Base-by-base conservation (phyloP, 495 filamentous ascomycete genomes). In the Neurospora sp. region DNA sequence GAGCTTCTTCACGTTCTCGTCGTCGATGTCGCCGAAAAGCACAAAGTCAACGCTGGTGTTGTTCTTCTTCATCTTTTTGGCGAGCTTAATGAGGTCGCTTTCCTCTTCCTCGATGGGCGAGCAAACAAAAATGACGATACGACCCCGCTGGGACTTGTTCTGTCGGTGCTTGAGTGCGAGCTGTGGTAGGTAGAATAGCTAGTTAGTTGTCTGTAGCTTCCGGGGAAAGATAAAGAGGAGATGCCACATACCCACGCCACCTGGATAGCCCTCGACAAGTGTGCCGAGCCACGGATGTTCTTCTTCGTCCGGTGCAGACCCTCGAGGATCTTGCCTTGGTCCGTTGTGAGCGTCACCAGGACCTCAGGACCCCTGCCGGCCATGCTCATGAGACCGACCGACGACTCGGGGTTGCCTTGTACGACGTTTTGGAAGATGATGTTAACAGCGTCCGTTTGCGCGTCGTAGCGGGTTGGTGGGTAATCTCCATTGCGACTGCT, bases 381-480 rank as follows among this genome's bases (percentile, higher is more conserved):
- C 94, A 98, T 98, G 82, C 93, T 97, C 94, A 99, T 97, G 69
- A 99, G 87, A 73, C 96, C 96, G 71, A 98, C 96, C 31, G 94
- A 95, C 14, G 94, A 97, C 84, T 99, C 96, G 31, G 96, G 92
- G 82, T 99, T 97, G 81, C 89, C 92, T 83, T 93, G 90, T 75
- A 94, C 97, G 83, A 98, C 97, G 78, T 91, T 91, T 75, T 91
- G 92, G 85, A 97, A 98, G 80, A 98, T 91, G 81, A 98, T 91
- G 80, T 92, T 94, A 77, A 97, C 93, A 68, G 95, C 94, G 83
- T 99, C 96, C 77, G 91, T 84, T 85, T 98, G 96, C 73, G 96
- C 94, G 84, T 97, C 94, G 87, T 92, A 98, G 83, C 96, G 88
- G 72, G 96, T 95, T 68, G 96, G 94, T 79, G 90, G 83, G 82